Base-by-base conservation (phyloP, 805 yeast species). In the Barnettozyma pratensis region DNA sequence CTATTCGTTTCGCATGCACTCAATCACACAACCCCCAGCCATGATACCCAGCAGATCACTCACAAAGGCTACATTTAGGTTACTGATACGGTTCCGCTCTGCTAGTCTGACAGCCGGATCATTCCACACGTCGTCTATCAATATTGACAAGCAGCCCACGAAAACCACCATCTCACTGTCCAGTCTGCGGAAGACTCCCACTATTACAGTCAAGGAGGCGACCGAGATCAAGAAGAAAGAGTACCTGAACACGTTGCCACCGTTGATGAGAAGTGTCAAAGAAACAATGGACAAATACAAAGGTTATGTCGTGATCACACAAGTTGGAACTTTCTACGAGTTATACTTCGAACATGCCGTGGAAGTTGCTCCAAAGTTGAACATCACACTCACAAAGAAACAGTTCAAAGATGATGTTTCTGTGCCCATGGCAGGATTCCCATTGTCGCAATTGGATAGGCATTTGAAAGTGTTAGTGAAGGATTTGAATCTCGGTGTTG, bases 351-450 rank as follows among this genome's bases (percentile, higher is more conserved):
- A 91, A 46, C 96, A 90, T 52, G 98, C 98, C 1, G 79, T 80
- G 8, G 74, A 73, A 40, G 81, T 75, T 61, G 96, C 88, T 0
- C 83, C 86, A 2, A 65, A 78, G 46, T 66, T 94, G 46, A 90
- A 90, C 30, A 64, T 92, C 30, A 82, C 87, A 42, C 73, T 90
- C 2, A 85, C 96, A 0, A 70, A 70, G 36, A 75, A 78, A 57
- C 69, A 69, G 46, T 74, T 79, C 37, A 68, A 68, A 25, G 50
- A 47, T 6, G 65, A 63, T 25, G 64, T 72, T 34, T 65, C 60
- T 19, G 75, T 85, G 0, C 80, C 96, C 0, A 89, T 94, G 86
- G 88, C 97, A 0, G 99, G 99, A 0, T 94, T 94, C 58, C 99
- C 99, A 0, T 71, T 77, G 5, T 66, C 69, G 39, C 87, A 82